These are phyloP conservation scores for Colletotrichum cereale DNA, from an alignment of 2,329 filamentous ascomycete species.

Conservation along the genomic window DNA sequence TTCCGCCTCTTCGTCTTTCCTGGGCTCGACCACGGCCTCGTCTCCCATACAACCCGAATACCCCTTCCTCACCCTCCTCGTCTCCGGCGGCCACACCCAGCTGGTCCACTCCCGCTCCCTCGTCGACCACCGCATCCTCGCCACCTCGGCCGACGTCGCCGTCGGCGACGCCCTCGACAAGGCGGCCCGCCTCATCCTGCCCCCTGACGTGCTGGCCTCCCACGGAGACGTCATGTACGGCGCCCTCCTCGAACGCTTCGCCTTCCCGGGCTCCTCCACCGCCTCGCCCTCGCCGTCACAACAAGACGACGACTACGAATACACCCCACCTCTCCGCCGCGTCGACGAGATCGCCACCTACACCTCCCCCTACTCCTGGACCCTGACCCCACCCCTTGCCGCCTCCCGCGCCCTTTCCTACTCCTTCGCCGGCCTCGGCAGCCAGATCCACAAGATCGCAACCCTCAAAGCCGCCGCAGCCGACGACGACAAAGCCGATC, in stretches of 20 bases:
- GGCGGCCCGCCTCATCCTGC: conserved; percentile 81
- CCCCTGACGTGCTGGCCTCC: conserved; percentile 65
- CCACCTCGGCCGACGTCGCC: conserved; percentile 82
- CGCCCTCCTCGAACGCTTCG: conserved; percentile 81
- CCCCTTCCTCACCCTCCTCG: conserved; percentile 89
- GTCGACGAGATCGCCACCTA: conserved; percentile 67
- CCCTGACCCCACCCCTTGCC: conserved; percentile 75
- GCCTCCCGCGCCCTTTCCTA: conserved; percentile 71
- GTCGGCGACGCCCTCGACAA: conserved; percentile 93
- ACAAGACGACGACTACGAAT: conserved; percentile 55
- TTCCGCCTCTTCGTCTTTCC: not conserved
- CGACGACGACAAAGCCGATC: conserved; percentile 36
- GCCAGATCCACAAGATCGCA: conserved; percentile 70
- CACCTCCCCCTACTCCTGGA: conserved; percentile 67
- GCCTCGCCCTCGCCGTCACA: not conserved
- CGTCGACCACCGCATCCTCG: conserved; percentile 79
- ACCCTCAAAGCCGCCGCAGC: conserved; percentile 49
- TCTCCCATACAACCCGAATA: conserved; percentile 65
- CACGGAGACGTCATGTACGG: conserved; percentile 82
- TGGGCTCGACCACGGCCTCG: not conserved
- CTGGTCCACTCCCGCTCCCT: conserved; percentile 80
- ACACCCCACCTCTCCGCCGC: conserved; percentile 69
- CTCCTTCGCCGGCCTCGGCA: conserved; percentile 80
- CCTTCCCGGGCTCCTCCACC: conserved; percentile 65
- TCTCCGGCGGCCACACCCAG: conserved; percentile 93